Percentiles rank a stretch among this genome's conserved stretches.
phyloP scores from a whole-genome alignment of 1,139 yeast species.

The Suhomyces panamericanus region DNA sequence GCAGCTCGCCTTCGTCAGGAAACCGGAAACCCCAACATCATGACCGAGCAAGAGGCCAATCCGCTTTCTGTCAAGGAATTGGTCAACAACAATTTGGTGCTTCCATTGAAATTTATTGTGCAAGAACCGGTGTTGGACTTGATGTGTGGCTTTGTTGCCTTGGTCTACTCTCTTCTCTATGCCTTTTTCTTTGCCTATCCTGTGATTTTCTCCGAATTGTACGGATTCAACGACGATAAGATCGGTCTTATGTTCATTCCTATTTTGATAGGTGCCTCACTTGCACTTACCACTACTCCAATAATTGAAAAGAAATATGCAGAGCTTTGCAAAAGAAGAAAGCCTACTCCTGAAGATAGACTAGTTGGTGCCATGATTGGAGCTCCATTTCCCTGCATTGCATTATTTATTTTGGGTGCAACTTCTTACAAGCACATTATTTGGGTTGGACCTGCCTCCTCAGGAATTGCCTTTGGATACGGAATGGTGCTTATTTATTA shows the following conservation, averaged over 20 bases:
- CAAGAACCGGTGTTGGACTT: constrained; percentile 84
- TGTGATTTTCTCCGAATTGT: constrained; percentile 65
- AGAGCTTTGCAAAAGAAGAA: constrained; percentile 52
- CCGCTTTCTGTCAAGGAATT: constrained; percentile 67
- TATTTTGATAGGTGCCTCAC: constrained; percentile 77
- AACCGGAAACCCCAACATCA: constrained; percentile 77
- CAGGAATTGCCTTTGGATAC: constrained; percentile 86
- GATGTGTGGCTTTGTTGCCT: constrained; percentile 81
- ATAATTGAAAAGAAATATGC: constrained; percentile 63
- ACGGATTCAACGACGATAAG: constrained; percentile 64
- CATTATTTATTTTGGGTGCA: constrained; percentile 86
- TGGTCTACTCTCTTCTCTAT: constrained; percentile 81
- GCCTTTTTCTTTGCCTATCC: constrained; percentile 94
- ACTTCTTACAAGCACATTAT: constrained; percentile 76
- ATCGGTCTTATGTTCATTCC: constrained; percentile 87
- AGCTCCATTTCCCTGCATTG: constrained; percentile 84
- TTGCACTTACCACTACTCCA: constrained; percentile 74
- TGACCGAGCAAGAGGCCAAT: constrained; percentile 89
- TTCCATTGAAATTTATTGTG: constrained; percentile 72
- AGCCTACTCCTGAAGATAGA: constrained; percentile 84
- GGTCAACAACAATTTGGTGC: constrained; percentile 61
- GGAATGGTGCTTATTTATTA: constrained; percentile 91
- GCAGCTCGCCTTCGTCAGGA: constrained; percentile 72
- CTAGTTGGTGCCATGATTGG: constrained; percentile 87
- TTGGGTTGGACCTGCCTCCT: constrained; percentile 94